A percentile compares a stretch with the other conserved stretches of the same genome.
Conservation (phyloP, 176 grass and related monocot genomes). For the Aegilops sharonensis region DNA sequence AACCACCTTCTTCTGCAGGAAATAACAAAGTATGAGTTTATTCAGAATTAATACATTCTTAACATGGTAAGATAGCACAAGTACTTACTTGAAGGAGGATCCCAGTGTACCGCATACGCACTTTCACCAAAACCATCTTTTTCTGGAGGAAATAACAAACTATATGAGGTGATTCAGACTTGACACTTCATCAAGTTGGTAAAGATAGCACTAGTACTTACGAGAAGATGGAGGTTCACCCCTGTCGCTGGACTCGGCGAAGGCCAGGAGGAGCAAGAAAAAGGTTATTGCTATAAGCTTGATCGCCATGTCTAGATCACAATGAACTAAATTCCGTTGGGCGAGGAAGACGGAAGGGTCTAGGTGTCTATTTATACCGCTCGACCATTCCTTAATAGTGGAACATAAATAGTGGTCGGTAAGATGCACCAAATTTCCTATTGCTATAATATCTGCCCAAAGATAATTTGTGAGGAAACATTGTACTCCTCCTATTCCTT, state of each 20-base stretch:
- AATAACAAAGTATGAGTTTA: neutral
- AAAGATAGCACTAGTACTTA: neutral
- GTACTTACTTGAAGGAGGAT: neutral
- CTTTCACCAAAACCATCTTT: neutral
- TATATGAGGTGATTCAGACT: neutral
- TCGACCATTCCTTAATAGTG: neutral
- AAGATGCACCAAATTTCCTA: too few relatives aligned
- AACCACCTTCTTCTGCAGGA: neutral
- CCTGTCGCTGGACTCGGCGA: neutral
- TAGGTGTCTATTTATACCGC: neutral
- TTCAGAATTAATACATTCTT: neutral
- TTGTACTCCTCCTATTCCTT: too few relatives aligned
- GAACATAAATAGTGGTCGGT: too few relatives aligned
- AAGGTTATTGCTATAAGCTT: neutral
- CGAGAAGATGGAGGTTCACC: neutral
- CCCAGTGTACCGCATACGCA: neutral
- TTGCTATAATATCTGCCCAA: too few relatives aligned
- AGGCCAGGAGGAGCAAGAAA: neutral
- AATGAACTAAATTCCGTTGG: neutral
- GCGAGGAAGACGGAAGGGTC: neutral
- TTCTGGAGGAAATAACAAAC: neutral
- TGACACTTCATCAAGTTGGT: too few relatives aligned
- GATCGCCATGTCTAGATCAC: neutral
- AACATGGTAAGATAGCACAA: neutral
- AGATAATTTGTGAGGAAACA: too few relatives aligned